Conservation (phyloP, 225 moss, liverwort and hornwort species). For the Pleurozium schreberi region DNA sequence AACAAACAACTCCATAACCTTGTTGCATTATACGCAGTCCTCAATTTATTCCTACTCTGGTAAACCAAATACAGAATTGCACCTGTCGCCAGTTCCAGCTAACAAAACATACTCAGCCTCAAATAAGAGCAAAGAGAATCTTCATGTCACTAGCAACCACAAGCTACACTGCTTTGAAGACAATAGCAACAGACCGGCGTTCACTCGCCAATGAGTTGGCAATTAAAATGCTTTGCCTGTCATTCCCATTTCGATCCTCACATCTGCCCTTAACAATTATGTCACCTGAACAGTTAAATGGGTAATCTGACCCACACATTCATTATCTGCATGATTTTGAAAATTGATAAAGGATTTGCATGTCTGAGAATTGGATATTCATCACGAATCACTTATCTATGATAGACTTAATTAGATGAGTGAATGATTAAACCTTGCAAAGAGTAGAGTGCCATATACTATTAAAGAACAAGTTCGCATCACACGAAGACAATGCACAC, state of each 20-base stretch:
- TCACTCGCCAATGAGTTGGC: slow-evolving; percentile 4
- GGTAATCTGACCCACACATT: slow-evolving; percentile 3
- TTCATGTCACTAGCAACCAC: slow-evolving; percentile 6
- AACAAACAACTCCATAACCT: not conserved
- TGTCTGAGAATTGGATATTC: slow-evolving; percentile 6
- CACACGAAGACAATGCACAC: not conserved
- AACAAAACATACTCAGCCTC: not conserved
- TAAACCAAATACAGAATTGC: not conserved
- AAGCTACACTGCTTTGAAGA: slow-evolving; percentile 12
- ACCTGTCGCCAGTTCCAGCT: slow-evolving; percentile 6
- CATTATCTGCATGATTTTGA: slow-evolving; percentile 8
- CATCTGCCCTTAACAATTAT: slow-evolving; percentile 11
- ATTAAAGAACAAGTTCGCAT: not conserved
- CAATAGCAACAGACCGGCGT: slow-evolving; percentile 5
- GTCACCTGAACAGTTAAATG: slow-evolving; percentile 10
- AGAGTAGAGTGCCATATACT: not conserved
- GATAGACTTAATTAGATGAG: not conserved
- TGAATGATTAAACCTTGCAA: not conserved
- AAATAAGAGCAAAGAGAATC: slow-evolving; percentile 8
- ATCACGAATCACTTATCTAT: slow-evolving; percentile 1
- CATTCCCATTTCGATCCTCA: slow-evolving; percentile 9
- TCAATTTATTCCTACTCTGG: not conserved
- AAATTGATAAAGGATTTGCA: slow-evolving; percentile 4
- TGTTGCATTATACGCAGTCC: not conserved
- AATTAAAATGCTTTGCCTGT: slow-evolving; percentile 8